phyloP scores from a whole-genome alignment of 2,329 filamentous ascomycete genomes.

The Aspergillus viridinutans region DNA sequence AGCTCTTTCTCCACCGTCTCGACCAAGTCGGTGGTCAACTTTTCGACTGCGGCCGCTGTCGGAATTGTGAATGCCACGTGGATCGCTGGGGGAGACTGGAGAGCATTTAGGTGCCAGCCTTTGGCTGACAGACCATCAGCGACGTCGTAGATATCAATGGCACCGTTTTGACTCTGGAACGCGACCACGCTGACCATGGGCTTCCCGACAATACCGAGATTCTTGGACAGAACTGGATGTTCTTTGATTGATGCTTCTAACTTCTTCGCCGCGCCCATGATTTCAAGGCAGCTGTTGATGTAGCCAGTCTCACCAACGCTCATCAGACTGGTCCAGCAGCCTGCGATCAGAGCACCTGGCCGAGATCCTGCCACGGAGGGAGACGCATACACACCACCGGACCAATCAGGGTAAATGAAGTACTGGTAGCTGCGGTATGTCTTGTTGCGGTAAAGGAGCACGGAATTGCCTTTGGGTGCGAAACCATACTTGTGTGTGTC shows the following conservation, averaged over 20 bases:
- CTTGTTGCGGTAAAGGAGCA: slow-evolving; percentile 80
- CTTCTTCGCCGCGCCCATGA: slow-evolving; percentile 81
- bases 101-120: slow-evolving; percentile 93
- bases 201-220: slow-evolving; percentile 75
- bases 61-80: slow-evolving; percentile 92
- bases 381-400: slow-evolving; percentile 91
- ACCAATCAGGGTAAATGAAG: slow-evolving; percentile 93
- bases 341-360: slow-evolving; percentile 89
- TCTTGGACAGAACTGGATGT: slow-evolving; percentile 63
- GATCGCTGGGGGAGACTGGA: slow-evolving; percentile 87
- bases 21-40: slow-evolving; percentile 66
- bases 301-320: slow-evolving; percentile 83
- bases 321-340: slow-evolving; percentile 93
- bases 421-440: slow-evolving; percentile 85
- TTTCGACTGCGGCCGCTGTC: slow-evolving; percentile 74
- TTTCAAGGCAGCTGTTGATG: slow-evolving; percentile 77
- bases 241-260: slow-evolving; percentile 70
- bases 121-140: slow-evolving; percentile 78
- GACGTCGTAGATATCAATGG: slow-evolving; percentile 90
- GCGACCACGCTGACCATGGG: slow-evolving; percentile 88
- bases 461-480: slow-evolving; percentile 94
- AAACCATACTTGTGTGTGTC: slow-evolving; percentile 99
- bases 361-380: slow-evolving; percentile 88
- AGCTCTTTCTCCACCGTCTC: slow-evolving; percentile 62
- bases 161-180: slow-evolving; percentile 65